phyloP scores from a whole-genome alignment of 208 protist species.

The Trypanosoma conorhini region DNA sequence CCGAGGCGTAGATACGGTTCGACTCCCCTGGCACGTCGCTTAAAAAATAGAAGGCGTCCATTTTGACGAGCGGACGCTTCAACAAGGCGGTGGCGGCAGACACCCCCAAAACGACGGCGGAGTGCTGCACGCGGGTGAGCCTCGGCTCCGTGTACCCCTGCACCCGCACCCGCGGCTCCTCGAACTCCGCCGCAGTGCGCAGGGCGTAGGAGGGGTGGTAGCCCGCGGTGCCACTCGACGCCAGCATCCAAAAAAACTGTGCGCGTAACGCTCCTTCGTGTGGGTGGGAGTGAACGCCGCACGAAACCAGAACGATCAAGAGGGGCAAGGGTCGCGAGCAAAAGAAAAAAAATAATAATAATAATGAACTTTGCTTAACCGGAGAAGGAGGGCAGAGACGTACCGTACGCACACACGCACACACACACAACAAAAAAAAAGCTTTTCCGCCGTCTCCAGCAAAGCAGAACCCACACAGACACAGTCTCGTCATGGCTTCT shows the following conservation, averaged over 20 bases:
- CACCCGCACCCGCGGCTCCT: slow-evolving; percentile 52
- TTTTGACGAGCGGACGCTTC: slow-evolving; percentile 48
- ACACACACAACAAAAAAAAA: background rate
- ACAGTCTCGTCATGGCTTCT: background rate
- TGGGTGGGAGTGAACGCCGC: background rate
- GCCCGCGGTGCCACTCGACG: slow-evolving; percentile 16
- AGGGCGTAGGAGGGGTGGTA: slow-evolving; percentile 29
- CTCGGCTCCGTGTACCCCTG: slow-evolving; percentile 72
- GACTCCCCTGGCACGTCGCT: slow-evolving; percentile 77
- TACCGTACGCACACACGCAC: background rate
- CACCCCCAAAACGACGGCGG: slow-evolving; percentile 40
- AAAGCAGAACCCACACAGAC: too few species aligned
- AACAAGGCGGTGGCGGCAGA: slow-evolving; percentile 39
- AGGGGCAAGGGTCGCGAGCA: too few species aligned
- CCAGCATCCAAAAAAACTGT: slow-evolving; percentile 9
- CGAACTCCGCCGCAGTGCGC: slow-evolving; percentile 42
- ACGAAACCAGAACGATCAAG: background rate
- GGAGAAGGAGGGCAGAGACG: background rate
- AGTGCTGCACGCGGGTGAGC: slow-evolving; percentile 51
- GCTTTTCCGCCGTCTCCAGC: background rate
- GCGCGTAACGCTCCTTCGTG: background rate
- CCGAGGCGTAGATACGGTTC: slow-evolving; percentile 65
- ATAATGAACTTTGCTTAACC: background rate
- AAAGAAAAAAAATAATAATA: too few species aligned
- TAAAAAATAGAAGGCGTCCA: slow-evolving; percentile 80